Base-by-base conservation (phyloP, 2,329 filamentous ascomycete genomes). In the Monilinia vaccinii-corymbosi region DNA sequence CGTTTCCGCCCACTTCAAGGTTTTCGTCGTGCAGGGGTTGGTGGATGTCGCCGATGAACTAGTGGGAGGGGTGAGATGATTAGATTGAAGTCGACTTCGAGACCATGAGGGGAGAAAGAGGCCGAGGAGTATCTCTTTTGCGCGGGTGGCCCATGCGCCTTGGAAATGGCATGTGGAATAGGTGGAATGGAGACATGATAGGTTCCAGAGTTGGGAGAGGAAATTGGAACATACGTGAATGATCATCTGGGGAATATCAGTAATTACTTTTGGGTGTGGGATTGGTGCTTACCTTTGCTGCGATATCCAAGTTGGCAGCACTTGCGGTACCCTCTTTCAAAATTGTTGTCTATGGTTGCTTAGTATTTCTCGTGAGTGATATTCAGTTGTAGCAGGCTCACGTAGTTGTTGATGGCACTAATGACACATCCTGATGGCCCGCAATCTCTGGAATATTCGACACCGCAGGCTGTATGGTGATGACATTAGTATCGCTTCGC, bases 1-100 rank as follows among this genome's bases (percentile, higher is more conserved):
- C 80, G 66, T 91, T 91, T 0, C 87, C 87, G 56, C 87, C 87
- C 42, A 80, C 75, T 2, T 79, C 77, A 11, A 86, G 80, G 60
- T 86, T 78, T 72, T 87, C 85, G 60, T 81, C 81, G 70, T 88
- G 85, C 61, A 88, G 75, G 25, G 85, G 85, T 73, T 88, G 83
- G 71, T 88, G 84, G 62, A 88, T 81, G 71, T 88, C 86, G 60
- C 84, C 84, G 16, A 70, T 31, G 56, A 70, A 67, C 65, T 68
- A 64, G 48, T 85, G 73, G 60, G 86, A 36, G 45, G n/a, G 45
- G 49, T 16, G 42, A 60, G 21, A 14, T 5, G 11, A 56, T 23
- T 45, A 31, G 52, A 36, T 13, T 32, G 18, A n/a, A 31, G 42
- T 23, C 31, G 31, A 0, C 13, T 49, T 21, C 16, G 63, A 23